A percentile compares a stretch with the other conserved stretches of the same genome.
Conservation (phyloP, 768 basidiomycete species). For the Russula ochroleuca region DNA sequence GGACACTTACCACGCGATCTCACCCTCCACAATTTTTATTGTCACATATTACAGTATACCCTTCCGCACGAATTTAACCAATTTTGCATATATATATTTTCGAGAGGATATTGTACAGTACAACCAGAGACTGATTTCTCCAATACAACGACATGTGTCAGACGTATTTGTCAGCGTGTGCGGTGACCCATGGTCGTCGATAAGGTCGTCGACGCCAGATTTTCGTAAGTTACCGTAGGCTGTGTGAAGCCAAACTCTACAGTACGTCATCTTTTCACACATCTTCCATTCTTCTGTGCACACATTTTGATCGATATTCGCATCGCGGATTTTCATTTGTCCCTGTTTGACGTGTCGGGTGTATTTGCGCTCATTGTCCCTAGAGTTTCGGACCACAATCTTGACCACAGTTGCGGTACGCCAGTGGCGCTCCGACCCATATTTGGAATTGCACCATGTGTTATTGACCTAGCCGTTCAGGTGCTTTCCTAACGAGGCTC, state of each 20-base stretch:
- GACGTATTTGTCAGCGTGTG: too few relatives aligned
- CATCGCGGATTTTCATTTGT: not conserved
- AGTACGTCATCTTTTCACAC: not conserved
- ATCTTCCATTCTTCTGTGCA: slow-evolving; percentile 8
- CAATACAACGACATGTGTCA: too few relatives aligned
- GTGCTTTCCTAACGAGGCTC: slow-evolving; percentile 13
- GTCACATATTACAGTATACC: too few relatives aligned
- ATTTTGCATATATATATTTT: not conserved
- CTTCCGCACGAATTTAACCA: too few relatives aligned
- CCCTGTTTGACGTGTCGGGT: not conserved
- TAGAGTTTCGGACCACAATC: too few relatives aligned
- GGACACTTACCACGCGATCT: not conserved
- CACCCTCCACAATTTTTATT: not conserved
- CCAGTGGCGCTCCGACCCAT: not conserved
- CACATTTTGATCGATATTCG: not conserved
- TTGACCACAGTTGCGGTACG: too few relatives aligned
- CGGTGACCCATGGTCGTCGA: too few relatives aligned
- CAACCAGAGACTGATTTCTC: too few relatives aligned
- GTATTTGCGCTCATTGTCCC: not conserved
- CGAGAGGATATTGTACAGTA: not conserved
- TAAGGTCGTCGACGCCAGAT: too few relatives aligned
- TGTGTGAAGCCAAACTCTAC: not conserved
- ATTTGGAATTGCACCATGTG: not conserved
- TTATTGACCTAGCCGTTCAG: not conserved
- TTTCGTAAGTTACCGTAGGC: too few relatives aligned